Evolutionary conservation across 495 filamentous ascomycete genomes (phyloP).

Genomic region (Ascobolus immersus): DNA sequence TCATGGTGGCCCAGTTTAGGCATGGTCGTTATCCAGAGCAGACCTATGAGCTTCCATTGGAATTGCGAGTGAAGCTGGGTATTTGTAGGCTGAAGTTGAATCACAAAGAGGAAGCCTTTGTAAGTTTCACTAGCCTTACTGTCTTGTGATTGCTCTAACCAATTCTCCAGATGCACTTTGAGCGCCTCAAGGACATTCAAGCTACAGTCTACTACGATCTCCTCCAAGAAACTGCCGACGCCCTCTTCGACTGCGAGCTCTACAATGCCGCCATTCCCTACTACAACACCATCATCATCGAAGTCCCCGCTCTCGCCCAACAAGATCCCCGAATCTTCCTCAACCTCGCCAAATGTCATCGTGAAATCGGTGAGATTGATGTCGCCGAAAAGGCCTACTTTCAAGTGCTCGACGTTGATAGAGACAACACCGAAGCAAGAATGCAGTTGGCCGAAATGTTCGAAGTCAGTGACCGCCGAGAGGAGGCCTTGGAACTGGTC

Average conservation of each 20-base stretch:
- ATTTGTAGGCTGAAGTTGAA: slow-evolving; percentile 48
- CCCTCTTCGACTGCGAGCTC: slow-evolving; percentile 30
- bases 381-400: slow-evolving; percentile 54
- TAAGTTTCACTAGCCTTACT: slow-evolving; percentile 18
- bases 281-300: slow-evolving; percentile 41
- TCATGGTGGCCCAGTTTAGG: slow-evolving; percentile 27
- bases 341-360: slow-evolving; percentile 48
- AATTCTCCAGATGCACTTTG: slow-evolving; percentile 23
- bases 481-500: slow-evolving; percentile 47
- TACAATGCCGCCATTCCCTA: slow-evolving; percentile 44
- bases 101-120: slow-evolving; percentile 49
- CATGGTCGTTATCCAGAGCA: slow-evolving; percentile 27
- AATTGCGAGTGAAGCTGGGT: slow-evolving; percentile 67
- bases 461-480: slow-evolving; percentile 37
- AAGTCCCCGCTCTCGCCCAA: slow-evolving; percentile 29
- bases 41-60: slow-evolving; percentile 57
- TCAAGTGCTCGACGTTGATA: slow-evolving; percentile 40
- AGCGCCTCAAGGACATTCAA: slow-evolving; percentile 16
- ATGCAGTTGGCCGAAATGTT: slow-evolving; percentile 57
- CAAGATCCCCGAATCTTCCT: slow-evolving; percentile 35
- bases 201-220: slow-evolving; percentile 43
- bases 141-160: background rate
- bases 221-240: slow-evolving; percentile 44
- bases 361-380: slow-evolving; percentile 30
- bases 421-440: slow-evolving; percentile 41